Conservation (phyloP, 345 rosid genomes). For the Sisymbrium altissimum region DNA sequence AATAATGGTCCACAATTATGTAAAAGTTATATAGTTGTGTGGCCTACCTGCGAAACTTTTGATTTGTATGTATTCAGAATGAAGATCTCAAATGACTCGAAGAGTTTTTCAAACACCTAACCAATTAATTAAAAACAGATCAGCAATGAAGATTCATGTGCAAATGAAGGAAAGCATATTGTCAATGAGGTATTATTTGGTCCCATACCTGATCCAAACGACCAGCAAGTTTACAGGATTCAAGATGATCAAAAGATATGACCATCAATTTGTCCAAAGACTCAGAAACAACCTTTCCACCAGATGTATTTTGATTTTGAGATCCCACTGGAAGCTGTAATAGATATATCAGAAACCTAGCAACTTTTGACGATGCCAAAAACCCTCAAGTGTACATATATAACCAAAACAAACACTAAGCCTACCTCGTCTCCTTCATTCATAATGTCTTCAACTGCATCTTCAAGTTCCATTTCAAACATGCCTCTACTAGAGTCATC, state of each 20-base stretch:
- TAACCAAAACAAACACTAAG: neutral
- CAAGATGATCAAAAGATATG: conserved; percentile 71
- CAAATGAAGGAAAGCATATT: neutral
- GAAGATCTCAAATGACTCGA: conserved; percentile 57
- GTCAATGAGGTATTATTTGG: neutral
- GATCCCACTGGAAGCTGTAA: conserved; percentile 49
- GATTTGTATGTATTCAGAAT: conserved; percentile 71
- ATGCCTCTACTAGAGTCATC: conserved; percentile 74
- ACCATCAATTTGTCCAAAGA: conserved; percentile 76
- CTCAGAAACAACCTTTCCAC: conserved; percentile 50
- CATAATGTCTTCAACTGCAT: conserved; percentile 37
- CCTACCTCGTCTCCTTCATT: conserved; percentile 54
- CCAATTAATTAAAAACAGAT: conserved; percentile 10
- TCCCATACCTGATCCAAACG: conserved; percentile 62
- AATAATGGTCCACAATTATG: neutral
- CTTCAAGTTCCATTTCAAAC: conserved; percentile 83
- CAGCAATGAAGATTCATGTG: neutral
- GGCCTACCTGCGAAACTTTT: conserved; percentile 77
- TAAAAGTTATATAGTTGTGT: neutral
- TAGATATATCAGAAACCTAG: neutral
- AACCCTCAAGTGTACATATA: neutral
- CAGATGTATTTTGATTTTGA: conserved; percentile 41
- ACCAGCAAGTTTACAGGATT: conserved; percentile 54
- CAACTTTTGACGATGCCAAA: neutral
- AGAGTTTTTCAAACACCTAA: conserved; percentile 74